phyloP scores from a whole-genome alignment of 1,139 yeast genomes.

The Geotrichum histeridarum region DNA sequence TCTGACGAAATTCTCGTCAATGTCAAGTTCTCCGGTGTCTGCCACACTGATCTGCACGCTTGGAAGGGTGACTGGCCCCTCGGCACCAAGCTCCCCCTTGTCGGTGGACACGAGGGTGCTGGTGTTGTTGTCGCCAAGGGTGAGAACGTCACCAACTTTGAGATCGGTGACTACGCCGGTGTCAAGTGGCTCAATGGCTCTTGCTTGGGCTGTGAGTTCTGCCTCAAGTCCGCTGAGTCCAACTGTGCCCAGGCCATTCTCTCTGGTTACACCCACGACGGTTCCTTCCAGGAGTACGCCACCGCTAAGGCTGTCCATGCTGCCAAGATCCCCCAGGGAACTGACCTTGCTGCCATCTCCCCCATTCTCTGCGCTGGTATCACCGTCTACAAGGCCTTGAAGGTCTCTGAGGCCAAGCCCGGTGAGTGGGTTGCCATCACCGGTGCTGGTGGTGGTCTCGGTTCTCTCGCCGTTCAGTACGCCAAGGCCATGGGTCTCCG shows the following conservation, averaged over 20 bases:
- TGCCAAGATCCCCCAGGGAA: conserved; percentile 64
- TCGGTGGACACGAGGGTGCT: conserved; percentile 86
- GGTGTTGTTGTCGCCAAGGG: conserved; percentile 77
- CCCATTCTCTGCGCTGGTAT: conserved; percentile 81
- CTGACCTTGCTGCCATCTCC: conserved; percentile 68
- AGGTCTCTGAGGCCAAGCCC: conserved; percentile 58
- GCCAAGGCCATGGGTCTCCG: conserved; percentile 80
- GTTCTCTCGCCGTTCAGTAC: conserved; percentile 74
- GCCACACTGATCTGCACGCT: conserved; percentile 67
- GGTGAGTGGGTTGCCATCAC: conserved; percentile 79
- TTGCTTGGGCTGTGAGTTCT: conserved; percentile 68
- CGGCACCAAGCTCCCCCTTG: conserved; percentile 59
- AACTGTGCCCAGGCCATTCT: conserved; percentile 64
- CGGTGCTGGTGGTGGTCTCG: conserved; percentile 86
- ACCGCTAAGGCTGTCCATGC: conserved; percentile 86
- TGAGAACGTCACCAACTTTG: conserved; percentile 59
- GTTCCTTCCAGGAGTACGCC: conserved; percentile 79
- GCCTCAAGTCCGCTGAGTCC: conserved; percentile 63
- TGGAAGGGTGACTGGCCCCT: conserved; percentile 74
- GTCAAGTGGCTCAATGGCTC: conserved; percentile 68
- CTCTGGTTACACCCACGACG: conserved; percentile 77
- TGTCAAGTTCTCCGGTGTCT: conserved; percentile 62
- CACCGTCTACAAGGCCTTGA: conserved; percentile 78
- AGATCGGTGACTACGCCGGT: conserved; percentile 75
- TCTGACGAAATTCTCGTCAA: conserved; percentile 57